Evolutionary conservation across 2,329 filamentous ascomycete genomes (phyloP).

Genomic region (Escovopsis sp.): DNA sequence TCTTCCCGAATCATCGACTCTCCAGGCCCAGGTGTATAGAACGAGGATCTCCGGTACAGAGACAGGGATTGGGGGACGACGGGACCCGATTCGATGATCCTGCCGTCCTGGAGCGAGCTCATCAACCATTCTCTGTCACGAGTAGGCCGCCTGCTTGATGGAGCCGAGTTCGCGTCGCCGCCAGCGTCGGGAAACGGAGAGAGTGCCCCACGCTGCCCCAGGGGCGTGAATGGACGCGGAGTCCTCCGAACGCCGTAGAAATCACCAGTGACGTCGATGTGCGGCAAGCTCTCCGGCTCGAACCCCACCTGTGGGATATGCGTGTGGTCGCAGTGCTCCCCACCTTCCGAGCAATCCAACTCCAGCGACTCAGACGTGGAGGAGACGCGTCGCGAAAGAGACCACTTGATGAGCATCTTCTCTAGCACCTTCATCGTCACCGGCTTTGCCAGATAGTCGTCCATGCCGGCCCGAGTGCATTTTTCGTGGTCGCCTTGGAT

Average conservation of each 20-base stretch:
- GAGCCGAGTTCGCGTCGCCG: conserved; percentile 15
- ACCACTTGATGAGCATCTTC: conserved; percentile 59
- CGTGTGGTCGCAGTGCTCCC: conserved; percentile 27
- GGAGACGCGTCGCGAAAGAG: conserved; percentile 19
- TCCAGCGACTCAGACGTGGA: conserved; percentile 14
- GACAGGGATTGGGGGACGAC: no score
- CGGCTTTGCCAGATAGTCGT: conserved; percentile 60
- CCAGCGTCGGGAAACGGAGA: conserved; percentile 24
- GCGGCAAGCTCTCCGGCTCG: conserved; percentile 11
- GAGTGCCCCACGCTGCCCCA: conserved; percentile 21
- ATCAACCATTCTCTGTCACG: conserved; percentile 26
- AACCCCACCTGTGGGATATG: conserved; percentile 24
- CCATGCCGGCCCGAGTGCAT: conserved; percentile 60
- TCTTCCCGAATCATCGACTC: conserved; percentile 39
- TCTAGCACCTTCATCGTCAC: conserved; percentile 55
- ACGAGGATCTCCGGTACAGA: conserved; percentile 15
- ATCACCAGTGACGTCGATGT: conserved; percentile 14
- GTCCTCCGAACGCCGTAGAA: conserved; percentile 20
- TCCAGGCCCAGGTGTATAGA: conserved; percentile 20
- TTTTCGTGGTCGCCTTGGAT: conserved; percentile 66
- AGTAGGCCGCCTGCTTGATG: conserved; percentile 20
- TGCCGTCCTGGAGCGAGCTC: conserved; percentile 30
- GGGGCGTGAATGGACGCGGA: conserved; percentile 24
- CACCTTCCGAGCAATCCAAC: conserved; percentile 32
- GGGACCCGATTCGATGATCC: conserved; percentile 27